Percentiles rank a stretch among this genome's conserved stretches.
phyloP scores from a whole-genome alignment of 2,329 filamentous ascomycete genomes.

The Epichloe festucae region DNA sequence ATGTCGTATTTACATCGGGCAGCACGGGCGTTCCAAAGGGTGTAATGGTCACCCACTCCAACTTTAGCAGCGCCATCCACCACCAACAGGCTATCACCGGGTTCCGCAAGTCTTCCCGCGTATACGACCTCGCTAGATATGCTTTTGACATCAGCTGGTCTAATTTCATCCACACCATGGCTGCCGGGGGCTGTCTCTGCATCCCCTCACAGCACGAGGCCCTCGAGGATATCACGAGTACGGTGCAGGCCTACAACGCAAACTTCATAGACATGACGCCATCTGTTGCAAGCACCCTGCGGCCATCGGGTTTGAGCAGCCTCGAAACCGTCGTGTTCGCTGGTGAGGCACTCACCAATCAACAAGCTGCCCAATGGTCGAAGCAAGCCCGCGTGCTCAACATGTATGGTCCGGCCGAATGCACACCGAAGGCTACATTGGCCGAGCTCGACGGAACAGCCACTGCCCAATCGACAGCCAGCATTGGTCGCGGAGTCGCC shows the following conservation, averaged over 20 bases:
- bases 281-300: slow-evolving; percentile 1
- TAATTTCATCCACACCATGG: slow-evolving; percentile 36
- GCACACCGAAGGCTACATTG: slow-evolving; percentile 4
- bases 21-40: slow-evolving; percentile 11
- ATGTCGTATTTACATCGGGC: slow-evolving; percentile 7
- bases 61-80: slow-evolving; percentile 6
- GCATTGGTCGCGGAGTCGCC: slow-evolving; percentile 5
- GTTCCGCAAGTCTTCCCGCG: slow-evolving; percentile 12
- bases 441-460: neutral
- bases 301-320: neutral
- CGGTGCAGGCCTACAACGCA: neutral
- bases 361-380: neutral
- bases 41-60: slow-evolving; percentile 8
- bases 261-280: slow-evolving; percentile 4
- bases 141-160: slow-evolving; percentile 38
- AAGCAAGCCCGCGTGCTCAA: slow-evolving; percentile 11
- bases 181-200: slow-evolving; percentile 35
- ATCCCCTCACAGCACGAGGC: slow-evolving; percentile 24
- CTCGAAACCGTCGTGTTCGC: slow-evolving; percentile 1
- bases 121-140: slow-evolving; percentile 32
- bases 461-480: neutral
- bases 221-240: neutral
- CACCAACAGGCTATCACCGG: slow-evolving; percentile 6
- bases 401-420: slow-evolving; percentile 9
- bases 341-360: slow-evolving; percentile 2